Evolutionary conservation across 768 basidiomycete species (phyloP), one percentile per base, ranked within the genome.

Genomic region (Zangia roseola): DNA sequence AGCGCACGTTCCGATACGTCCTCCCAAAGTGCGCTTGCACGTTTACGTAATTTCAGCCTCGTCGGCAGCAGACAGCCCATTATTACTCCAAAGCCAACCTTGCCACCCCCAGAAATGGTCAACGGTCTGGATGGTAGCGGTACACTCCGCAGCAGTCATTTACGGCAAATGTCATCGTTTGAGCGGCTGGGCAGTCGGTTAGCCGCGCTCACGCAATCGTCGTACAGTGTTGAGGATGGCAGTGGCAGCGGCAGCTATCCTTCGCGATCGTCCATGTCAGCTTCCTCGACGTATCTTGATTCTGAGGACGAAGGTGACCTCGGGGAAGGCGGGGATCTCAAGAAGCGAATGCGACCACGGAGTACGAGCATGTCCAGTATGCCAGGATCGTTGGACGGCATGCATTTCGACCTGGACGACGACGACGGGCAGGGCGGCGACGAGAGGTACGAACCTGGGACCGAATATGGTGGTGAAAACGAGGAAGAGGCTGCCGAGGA

Each of bases 1-100:
- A 94, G 92, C 47, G 97, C 95, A 3, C 83, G 91, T 2, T 97
- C 94, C 2, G 95, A 97, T 59, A 82, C 82, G 5, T 90, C 89
- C 1, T 79, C 82, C 52, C 81, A 81, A 56, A 86, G 83, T 57
- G 73, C 90, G 0, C 72, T 91, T 12, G 81, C 86, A 8, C 81
- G 91, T 8, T 65, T 97, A 21, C 71, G 91, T 50, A 82, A 91
- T 65, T 83, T 91, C 71, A 84, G 86, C 65, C 74, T 91, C n/a
- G 80, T 80, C n/a, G 74, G 82, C 12, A 67, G 71, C 51, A 64
- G 76, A 44, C 75, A 73, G 52, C 47, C 72, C n/a, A n/a, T n/a
- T 3, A 56, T 60, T 21, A 51, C 44, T 48, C 53, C 47, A 56
- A 71, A 49, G 26, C 52, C 47, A 38, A 31, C 62, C 52, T 71